Evolutionary conservation across 2,329 filamentous ascomycete species (phyloP).

Genomic region (Stagonosporopsis vannaccii): DNA sequence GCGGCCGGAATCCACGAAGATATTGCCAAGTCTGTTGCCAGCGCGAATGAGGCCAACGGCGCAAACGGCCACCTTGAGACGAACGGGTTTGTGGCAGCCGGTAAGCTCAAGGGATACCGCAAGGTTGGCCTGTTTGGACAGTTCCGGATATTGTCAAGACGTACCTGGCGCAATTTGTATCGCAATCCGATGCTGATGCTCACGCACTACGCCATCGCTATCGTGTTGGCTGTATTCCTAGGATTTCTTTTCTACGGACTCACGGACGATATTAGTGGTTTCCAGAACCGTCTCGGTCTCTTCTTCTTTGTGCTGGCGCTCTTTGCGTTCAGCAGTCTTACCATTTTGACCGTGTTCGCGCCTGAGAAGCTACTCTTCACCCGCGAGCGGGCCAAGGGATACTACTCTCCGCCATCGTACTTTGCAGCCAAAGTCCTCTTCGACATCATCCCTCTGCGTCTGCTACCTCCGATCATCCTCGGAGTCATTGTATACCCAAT

Average conservation of each 20-base stretch:
- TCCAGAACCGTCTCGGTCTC: slow-evolving; percentile 94
- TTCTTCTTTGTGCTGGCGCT: slow-evolving; percentile 97
- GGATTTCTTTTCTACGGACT: slow-evolving; percentile 96
- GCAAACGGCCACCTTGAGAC: slow-evolving; percentile 63
- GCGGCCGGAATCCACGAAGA: slow-evolving; percentile 77
- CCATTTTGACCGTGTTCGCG: slow-evolving; percentile 91
- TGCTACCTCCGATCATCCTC: slow-evolving; percentile 94
- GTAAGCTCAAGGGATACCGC: slow-evolving; percentile 78
- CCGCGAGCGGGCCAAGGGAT: slow-evolving; percentile 92
- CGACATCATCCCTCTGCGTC: slow-evolving; percentile 91
- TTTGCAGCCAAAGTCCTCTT: slow-evolving; percentile 98
- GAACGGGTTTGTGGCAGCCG: slow-evolving; percentile 63
- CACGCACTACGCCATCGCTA: slow-evolving; percentile 96
- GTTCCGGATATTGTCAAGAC: slow-evolving; percentile 85
- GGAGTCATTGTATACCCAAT: slow-evolving; percentile 97
- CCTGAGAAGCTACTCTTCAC: slow-evolving; percentile 90
- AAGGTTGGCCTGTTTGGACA: slow-evolving; percentile 82
- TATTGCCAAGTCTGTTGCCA: slow-evolving; percentile 72
- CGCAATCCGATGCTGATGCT: slow-evolving; percentile 98
- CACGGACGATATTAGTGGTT: slow-evolving; percentile 94
- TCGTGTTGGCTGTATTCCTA: slow-evolving; percentile 89
- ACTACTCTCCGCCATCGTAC: slow-evolving; percentile 93
- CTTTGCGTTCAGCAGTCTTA: slow-evolving; percentile 96
- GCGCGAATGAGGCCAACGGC: slow-evolving; percentile 72
- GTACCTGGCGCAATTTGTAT: slow-evolving; percentile 97